Percentiles rank a stretch among this genome's conserved stretches.
Conservation (phyloP, 805 yeast genomes). For the Yarrowia phangngaensis region DNA sequence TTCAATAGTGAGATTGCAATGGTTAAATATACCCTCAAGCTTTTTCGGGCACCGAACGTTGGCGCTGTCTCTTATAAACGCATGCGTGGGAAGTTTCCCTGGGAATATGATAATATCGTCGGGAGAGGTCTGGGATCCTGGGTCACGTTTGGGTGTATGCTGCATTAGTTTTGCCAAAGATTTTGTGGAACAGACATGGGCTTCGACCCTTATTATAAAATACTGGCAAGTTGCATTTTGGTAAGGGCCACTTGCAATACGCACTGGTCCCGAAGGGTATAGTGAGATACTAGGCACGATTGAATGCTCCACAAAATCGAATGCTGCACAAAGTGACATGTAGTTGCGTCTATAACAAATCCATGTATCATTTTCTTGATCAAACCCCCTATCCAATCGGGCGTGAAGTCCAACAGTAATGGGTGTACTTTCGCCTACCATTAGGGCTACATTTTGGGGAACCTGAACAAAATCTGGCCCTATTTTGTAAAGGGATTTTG, state of each 20-base stretch:
- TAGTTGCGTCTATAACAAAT: conserved; percentile 27
- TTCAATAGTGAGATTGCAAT: conserved; percentile 1
- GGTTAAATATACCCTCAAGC: conserved; percentile 3
- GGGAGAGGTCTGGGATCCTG: conserved; percentile 15
- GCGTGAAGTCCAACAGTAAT: conserved; percentile 8
- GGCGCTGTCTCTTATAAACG: conserved; percentile 13
- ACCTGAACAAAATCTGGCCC: conserved; percentile 1
- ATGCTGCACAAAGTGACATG: conserved; percentile 26
- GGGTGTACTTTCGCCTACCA: conserved; percentile 1
- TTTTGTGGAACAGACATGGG: conserved; percentile 3
- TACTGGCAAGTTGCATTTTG: conserved; percentile 2
- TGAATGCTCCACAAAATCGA: conserved; percentile 20
- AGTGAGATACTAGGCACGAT: neutral
- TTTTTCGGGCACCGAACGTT: conserved; percentile 17
- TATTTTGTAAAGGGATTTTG: conserved; percentile 20
- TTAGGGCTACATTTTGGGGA: conserved; percentile 1
- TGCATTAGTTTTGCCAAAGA: conserved; percentile 6
- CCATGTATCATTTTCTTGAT: conserved; percentile 25
- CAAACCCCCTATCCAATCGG: conserved; percentile 26
- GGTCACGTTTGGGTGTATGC: conserved; percentile 19
- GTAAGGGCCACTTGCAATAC: conserved; percentile 9
- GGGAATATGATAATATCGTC: conserved; percentile 5
- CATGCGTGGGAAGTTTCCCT: conserved; percentile 15
- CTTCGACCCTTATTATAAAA: conserved; percentile 20
- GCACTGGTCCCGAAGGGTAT: conserved; percentile 12